Evolutionary conservation across 371 early-diverging fungal species (phyloP), one percentile per base, ranked within the genome.

Genomic region (Zopfochytrium polystomum): DNA sequence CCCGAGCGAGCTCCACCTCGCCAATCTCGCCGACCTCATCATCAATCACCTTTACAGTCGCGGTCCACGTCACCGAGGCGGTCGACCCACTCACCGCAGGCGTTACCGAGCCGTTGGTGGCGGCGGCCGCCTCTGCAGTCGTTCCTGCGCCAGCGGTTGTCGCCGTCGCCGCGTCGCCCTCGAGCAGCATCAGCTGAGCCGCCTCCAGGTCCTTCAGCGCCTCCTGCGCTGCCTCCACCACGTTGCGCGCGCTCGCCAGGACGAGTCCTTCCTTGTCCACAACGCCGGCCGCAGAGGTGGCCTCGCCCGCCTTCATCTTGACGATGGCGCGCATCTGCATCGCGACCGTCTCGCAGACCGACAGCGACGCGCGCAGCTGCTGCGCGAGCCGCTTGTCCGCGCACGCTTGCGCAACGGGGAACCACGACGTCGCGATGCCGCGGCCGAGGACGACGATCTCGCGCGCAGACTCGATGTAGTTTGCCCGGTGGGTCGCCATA

Each of bases 201-300:
- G 66, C 66, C 45, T 66, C 66, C 50, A 66, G 52, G 45, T 55
- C 57, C 49, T 29, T 35, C 38, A 66, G 43, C 4, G 61, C 60
- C 0, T 51, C 66, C 33, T 60, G 44, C 7, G 66, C 66, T 1
- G 51, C 55, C 34, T 52, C 45, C n/a, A 66, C 66, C 25, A 66
- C 66, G 20, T 51, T 52, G 7, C 31, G 26, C 22, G 66, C 66
- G 42, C 61, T 50, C 20, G 31, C 60, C 35, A 60, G 29, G 2
- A 66, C 55, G 7, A 52, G 25, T 7, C 66, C 66, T 20, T 66
- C 66, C 3, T 13, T 52, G 38, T 66, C 66, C 35, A 49, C 51
- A 13, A 55, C 59, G 6, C 38, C 60, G 46, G 15, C 20, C 11
- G 23, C 49, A n/a, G 42, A 42, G 23, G 23, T 23, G 23, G 11